Evolutionary conservation across 306 rosid species (phyloP), one percentile per base, ranked within the genome.

Genomic region (Quercus ilex): DNA sequence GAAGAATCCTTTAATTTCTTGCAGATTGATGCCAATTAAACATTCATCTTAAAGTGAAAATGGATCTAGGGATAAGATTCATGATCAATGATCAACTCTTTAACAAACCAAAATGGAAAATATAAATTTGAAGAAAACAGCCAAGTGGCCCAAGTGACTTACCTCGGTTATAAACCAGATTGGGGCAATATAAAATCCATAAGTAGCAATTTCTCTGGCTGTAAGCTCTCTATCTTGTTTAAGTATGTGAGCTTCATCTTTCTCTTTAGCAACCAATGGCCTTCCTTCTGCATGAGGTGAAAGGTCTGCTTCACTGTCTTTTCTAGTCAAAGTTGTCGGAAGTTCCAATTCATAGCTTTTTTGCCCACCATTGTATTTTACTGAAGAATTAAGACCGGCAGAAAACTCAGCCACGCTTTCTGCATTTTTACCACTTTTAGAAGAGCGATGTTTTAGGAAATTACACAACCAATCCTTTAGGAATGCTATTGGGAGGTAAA

Each of bases 91-190:
- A 53, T 26, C 49, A 21, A 58, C 58, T 10, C 25, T 57, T 70
- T n/a, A 51, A 69, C 26, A 19, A 43, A 31, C 31, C 76, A 60
- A 75, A 31, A 76, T 28, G 23, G 43, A 30, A 55, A n/a, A 41
- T 18, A 51, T 68, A 51, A 77, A 31, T 78, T 70, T 80, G 8
- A 81, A 65, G 3, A 80, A 65, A 69, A 52, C 51, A 78, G 75
- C 46, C 52, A 20, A 55, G 79, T 73, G 12, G 46, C 3, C 46
- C 12, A 76, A 64, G 81, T 63, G 31, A 35, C 88, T 85, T 86
- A 91, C 99, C 97, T 96, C 99, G 19, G 99, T 93, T 67, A 89
- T 5, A 80, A 96, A 96, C 99, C 99, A 96, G 78, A 96, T 85
- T 18, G 99, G 99, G 17, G 99, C 98, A 82, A 96, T 79, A 91